phyloP scores from a whole-genome alignment of 1,284 basidiomycete species.

The Trichosporon asahii region DNA sequence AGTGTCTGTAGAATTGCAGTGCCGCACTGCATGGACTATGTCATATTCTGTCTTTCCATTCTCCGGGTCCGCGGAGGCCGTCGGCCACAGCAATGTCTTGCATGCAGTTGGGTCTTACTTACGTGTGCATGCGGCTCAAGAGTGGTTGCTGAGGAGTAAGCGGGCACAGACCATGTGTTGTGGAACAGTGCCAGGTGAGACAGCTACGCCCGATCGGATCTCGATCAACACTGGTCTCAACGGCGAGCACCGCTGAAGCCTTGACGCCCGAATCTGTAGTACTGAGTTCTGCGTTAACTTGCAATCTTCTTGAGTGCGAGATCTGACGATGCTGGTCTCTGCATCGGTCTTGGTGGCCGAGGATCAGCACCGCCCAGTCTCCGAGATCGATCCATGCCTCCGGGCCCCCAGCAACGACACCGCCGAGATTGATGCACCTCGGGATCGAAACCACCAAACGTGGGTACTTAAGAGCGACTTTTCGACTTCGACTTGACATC shows the following conservation, averaged over 20 bases:
- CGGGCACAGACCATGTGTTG: no score
- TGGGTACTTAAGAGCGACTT: not conserved
- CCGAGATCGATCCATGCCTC: not conserved
- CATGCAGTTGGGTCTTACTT: no score
- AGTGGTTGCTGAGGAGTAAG: no score
- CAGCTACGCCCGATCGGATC: not conserved
- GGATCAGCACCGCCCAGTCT: not conserved
- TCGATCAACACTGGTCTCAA: not conserved
- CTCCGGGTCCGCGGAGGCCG: not conserved
- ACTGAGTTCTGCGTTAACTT: no score
- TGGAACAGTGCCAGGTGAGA: not conserved
- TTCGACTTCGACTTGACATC: no score
- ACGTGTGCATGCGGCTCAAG: not conserved
- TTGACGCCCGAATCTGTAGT: no score
- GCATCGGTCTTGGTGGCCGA: not conserved
- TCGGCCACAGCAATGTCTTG: no score
- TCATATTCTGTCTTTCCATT: not conserved
- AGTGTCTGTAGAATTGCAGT: not conserved
- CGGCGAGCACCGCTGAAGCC: not conserved
- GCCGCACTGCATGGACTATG: not conserved
- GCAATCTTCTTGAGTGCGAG: no score
- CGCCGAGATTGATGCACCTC: no score
- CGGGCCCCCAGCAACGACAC: not conserved
- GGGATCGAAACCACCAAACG: no score
- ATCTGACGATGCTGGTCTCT: no score